Evolutionary conservation across 106 monocot species (phyloP), one percentile per base, ranked within the genome.

Genomic region (Dendrobium officinale): DNA sequence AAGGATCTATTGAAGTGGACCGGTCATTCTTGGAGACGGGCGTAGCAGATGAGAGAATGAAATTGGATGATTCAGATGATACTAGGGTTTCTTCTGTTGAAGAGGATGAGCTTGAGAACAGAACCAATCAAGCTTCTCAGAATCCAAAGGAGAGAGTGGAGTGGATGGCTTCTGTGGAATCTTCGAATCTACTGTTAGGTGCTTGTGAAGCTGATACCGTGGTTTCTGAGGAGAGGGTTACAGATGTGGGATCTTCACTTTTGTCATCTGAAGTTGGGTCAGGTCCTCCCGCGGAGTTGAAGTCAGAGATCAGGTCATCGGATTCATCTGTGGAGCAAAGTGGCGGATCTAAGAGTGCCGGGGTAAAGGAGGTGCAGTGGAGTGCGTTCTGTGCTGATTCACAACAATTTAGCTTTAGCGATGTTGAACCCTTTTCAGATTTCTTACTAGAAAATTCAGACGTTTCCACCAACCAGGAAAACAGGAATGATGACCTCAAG

Each of bases 341-440:
- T 41, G 67, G 20, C 56, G 88, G 84, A 64, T 78, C 82, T 3
- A 88, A 83, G 77, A 78, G 79, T 54, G 83, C 87, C 26, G 80
- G 92, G 42, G 86, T 94, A 33, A 98, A 92, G 86, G 90, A 81
- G 77, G 94, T 91, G 48, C 89, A 92, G 81, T 98, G 97, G 97
- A 98, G 82, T 78, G 80, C 87, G 6, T 92, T 94, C 81, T 42
- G 67, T 77, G 47, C 75, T 45, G 81, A 56, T 41, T 75, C 73
- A 6, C 82, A 77, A 29, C 75, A 48, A 67, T 54, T 73, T 48
- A 84, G 61, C 37, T 42, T 79, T 8, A 78, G 66, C 33, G 89
- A 88, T 15, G 83, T 88, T 42, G 96, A 81, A 47, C 64, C 81
- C 27, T 59, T 61, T 77, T 83, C 87, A 10, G 92, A 94, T 24